A percentile compares a stretch with the other conserved stretches of the same genome.
Evolutionary conservation across 108 stramenopile genomes (phyloP).

Genomic region (Nitzschia palea): DNA sequence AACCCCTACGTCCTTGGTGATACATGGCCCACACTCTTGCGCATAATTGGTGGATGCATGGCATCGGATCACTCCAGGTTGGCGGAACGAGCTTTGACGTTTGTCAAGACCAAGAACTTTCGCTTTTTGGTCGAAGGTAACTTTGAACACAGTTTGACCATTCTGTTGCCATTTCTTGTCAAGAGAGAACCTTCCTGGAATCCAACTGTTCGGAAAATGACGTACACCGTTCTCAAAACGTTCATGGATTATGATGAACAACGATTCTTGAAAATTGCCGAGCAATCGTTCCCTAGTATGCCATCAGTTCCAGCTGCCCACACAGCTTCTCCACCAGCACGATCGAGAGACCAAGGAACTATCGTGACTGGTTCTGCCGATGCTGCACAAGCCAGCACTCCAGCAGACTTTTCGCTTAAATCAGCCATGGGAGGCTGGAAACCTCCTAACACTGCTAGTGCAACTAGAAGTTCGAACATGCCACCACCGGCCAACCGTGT

Average conservation of each 20-base stretch:
- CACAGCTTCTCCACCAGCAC: not conserved
- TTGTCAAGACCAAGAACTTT: conserved; percentile 66
- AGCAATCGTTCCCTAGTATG: conserved; percentile 4
- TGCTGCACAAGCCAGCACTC: not conserved
- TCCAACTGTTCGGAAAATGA: conserved; percentile 88
- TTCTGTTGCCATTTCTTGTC: conserved; percentile 62
- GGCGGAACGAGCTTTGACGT: conserved; percentile 70
- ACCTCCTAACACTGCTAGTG: conserved; percentile 26
- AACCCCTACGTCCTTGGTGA: conserved; percentile 31
- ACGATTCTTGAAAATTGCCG: conserved; percentile 13
- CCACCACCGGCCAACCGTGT: conserved; percentile 26
- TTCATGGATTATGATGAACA: conserved; percentile 31
- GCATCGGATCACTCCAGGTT: conserved; percentile 79
- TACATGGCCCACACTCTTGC: conserved; percentile 10
- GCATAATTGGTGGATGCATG: conserved; percentile 58
- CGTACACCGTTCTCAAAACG: conserved; percentile 52
- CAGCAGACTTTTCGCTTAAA: conserved; percentile 50
- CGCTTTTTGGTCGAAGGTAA: conserved; percentile 32
- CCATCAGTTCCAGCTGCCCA: not conserved
- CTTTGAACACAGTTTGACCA: conserved; percentile 31
- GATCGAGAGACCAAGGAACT: not conserved
- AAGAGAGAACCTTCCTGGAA: conserved; percentile 72
- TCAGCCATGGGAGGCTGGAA: conserved; percentile 69
- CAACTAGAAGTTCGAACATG: not conserved
- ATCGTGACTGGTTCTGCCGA: not conserved